Percentiles rank a stretch among this genome's conserved stretches.
Conservation (phyloP, 306 rosid species). For the Hippophae tibetana region DNA sequence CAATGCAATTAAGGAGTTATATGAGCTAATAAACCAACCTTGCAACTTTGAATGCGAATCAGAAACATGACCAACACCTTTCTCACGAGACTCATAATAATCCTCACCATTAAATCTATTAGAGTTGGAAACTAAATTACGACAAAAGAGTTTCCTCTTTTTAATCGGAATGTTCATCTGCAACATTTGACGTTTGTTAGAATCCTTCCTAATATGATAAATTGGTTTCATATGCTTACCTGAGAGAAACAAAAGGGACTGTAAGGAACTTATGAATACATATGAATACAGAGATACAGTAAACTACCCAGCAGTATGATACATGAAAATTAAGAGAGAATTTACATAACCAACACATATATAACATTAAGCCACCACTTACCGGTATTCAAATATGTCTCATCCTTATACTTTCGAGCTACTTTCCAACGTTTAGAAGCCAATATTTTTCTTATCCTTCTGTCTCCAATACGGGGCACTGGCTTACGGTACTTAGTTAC, state of each 20-base stretch:
- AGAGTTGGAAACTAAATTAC: conserved; percentile 35
- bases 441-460: conserved; percentile 54
- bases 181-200: conserved; percentile 50
- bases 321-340: conserved; percentile 9
- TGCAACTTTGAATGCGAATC: conserved; percentile 31
- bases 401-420: conserved; percentile 43
- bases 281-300: too few species aligned
- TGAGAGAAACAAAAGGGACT: conserved; percentile 20
- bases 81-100: conserved; percentile 33
- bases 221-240: conserved; percentile 47
- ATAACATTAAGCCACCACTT: conserved; percentile 20
- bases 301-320: neutral
- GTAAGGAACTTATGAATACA: too few species aligned
- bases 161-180: conserved; percentile 79
- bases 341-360: conserved; percentile 2
- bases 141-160: conserved; percentile 63
- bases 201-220: conserved; percentile 43
- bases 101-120: conserved; percentile 31
- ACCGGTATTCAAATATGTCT: conserved; percentile 37
- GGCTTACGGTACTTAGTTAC: conserved; percentile 45
- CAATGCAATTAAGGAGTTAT: conserved; percentile 12
- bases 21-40: conserved; percentile 31
- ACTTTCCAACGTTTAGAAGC: conserved; percentile 67
- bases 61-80: conserved; percentile 35
- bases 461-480: conserved; percentile 42